Evolutionary conservation across 768 basidiomycete species (phyloP), one percentile per base, ranked within the genome.

Genomic region (Russula sp.): DNA sequence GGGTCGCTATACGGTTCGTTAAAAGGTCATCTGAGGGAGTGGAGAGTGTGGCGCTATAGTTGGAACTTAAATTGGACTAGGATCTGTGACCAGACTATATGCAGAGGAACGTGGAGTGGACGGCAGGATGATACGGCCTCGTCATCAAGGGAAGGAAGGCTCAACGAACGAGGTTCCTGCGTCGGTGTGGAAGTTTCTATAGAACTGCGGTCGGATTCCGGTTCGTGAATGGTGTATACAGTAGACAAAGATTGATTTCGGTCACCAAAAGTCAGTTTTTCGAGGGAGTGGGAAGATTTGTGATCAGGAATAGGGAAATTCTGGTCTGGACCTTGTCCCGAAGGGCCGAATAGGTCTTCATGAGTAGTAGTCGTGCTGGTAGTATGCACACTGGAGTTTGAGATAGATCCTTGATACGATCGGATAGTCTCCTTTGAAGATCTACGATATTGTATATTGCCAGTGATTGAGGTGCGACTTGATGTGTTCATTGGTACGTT

Each of bases 61-160:
- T n/a, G n/a, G n/a, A n/a, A 50, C 3, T 50, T 16, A 81, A 75
- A 42, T 71, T 54, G 76, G 20, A 44, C 18, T 44, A 8, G 6
- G 70, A 49, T 75, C 53, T 6, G 84, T 90, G 75, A 81, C 60
- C 91, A 83, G 52, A 34, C 34, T 5, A 34, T 34, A 34, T 34
- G 10, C 10, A 34, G 90, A 91, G 0, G 92, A 90, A 51, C 92
- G 82, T 2, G 91, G 91, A 2, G 89, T 84, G n/a, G 84, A 76
- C 2, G 80, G 71, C 54, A 76, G 61, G 62, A 66, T 38, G 73
- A 71, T 40, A 18, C 26, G 63, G 69, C 53, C 69, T 73, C 68
- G 61, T 74, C 71, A 68, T 70, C 71, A 69, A 69, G 52, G 42
- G 66, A 59, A 34, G 65, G 42, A 49, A 73, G 55, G 73, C 72